Conservation (phyloP, 129 eudicot species). For the Tagetes patula region DNA sequence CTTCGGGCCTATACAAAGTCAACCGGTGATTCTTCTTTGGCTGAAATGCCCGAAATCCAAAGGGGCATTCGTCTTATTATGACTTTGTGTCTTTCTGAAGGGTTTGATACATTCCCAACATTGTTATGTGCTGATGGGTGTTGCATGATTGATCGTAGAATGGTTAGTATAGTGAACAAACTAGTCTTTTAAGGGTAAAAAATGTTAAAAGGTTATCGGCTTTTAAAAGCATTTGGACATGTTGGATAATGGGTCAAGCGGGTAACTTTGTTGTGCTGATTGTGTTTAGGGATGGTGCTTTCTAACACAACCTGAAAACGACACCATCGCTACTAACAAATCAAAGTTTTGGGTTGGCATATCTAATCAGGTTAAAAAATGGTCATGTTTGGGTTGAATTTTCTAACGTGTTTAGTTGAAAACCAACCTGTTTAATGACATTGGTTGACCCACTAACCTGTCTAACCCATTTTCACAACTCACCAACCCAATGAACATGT, state of each 20-base stretch:
- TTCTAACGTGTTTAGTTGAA: no score
- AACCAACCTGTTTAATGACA: background rate
- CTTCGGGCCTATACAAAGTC: constrained; percentile 94
- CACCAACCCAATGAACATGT: no score
- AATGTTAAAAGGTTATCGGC: constrained; percentile 1
- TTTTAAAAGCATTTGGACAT: background rate
- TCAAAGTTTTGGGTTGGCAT: no score
- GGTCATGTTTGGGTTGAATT: no score
- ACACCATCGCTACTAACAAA: no score
- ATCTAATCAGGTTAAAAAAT: no score
- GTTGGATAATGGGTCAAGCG: background rate
- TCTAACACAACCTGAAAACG: no score
- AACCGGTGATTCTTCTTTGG: constrained; percentile 79
- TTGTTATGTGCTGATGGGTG: constrained; percentile 94
- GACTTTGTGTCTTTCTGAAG: constrained; percentile 85
- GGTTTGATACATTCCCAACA: constrained; percentile 95
- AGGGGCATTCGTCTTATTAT: constrained; percentile 82
- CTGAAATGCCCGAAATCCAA: constrained; percentile 82
- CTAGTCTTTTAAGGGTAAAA: background rate
- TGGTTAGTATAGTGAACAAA: constrained; percentile 47
- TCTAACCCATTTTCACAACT: background rate
- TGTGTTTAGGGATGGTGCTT: background rate
- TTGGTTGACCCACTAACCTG: background rate
- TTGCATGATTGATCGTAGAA: constrained; percentile 92
- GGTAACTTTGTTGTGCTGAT: background rate